A percentile compares a stretch with the other conserved stretches of the same genome.
Conservation (phyloP, 2,329 filamentous ascomycete species). For the Coniochaeta ligniaria region DNA sequence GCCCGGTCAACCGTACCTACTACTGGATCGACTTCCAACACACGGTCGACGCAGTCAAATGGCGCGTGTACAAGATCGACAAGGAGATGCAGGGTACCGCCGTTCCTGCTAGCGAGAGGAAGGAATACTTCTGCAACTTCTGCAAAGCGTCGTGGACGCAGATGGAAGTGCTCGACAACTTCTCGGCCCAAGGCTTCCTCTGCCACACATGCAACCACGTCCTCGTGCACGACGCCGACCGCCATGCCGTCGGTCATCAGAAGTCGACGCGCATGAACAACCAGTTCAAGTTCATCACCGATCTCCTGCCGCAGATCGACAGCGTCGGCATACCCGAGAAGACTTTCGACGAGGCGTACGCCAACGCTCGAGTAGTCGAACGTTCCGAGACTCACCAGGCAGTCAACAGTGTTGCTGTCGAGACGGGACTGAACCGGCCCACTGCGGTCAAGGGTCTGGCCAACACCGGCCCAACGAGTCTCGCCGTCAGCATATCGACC, state of each 20-base stretch:
- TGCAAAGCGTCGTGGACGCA: conserved; percentile 85
- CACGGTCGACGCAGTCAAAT: conserved; percentile 94
- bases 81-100: conserved; percentile 82
- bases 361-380: conserved; percentile 54
- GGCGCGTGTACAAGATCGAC: conserved; percentile 80
- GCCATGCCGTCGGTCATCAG: conserved; percentile 63
- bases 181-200: conserved; percentile 64
- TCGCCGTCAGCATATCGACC: conserved; percentile 63
- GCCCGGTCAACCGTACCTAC: conserved; percentile 81
- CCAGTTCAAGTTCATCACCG: conserved; percentile 72
- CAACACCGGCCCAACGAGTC: conserved; percentile 60
- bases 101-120: conserved; percentile 74
- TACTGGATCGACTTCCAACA: conserved; percentile 96
- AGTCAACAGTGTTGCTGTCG: conserved; percentile 50
- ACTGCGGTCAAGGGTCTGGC: conserved; percentile 64
- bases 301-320: conserved; percentile 71
- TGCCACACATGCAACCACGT: conserved; percentile 71
- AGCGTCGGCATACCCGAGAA: conserved; percentile 66
- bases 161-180: conserved; percentile 78
- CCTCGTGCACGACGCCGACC: conserved; percentile 59
- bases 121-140: conserved; percentile 78
- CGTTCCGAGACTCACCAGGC: conserved; percentile 63
- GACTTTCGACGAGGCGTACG: conserved; percentile 63
- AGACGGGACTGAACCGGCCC: conserved; percentile 45
- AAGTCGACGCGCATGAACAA: conserved; percentile 69